Base-by-base conservation (phyloP, 805 yeast genomes). In the Starmera pachycereana region DNA sequence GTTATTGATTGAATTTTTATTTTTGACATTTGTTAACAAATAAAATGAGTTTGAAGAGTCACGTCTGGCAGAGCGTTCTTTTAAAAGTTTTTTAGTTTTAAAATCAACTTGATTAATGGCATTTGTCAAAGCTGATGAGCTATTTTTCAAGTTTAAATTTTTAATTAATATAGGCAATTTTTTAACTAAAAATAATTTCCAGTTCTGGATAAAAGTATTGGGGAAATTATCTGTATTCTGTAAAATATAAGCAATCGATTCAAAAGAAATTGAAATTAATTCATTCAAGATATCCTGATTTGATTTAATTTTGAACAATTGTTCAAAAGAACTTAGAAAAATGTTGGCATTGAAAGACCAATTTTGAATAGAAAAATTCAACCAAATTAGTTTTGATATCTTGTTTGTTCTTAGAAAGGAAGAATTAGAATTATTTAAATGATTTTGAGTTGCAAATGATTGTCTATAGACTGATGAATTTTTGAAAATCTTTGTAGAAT, bases 101-200 rank as follows among this genome's bases (percentile, higher is more conserved):
- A 62, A 47, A 36, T 68, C 71, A n/a, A 68, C 53, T 8, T 47
- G 37, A 6, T 49, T 41, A 4, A 64, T 45, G 0, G 63, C 58
- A 31, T 49, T 51, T 7, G 53, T 51, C 5, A 61, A 40, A 0
- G 59, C 47, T 2, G 54, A 37, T 33, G 58, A 59, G 9, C 49
- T 43, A 28, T 54, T 51, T 33, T 52, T 54, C 32, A 60, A 40
- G 16, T 53, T 48, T 16, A 65, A 50, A 12, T 60, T 57, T 35
- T 56, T 48, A 13, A 75, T 58, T 2, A 73, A 44, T 4, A 69
- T 48, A 3, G 81, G 80, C 5, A 75, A 51, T 32, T 66, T 63
- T 43, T 69, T 71, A 4, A 61, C 50, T 9, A 74, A 55, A 43
- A 72, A 74, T 2, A 65, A 49, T 22, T 60, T 61, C 76, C 77